Conservation (phyloP, 192 early-diverging fungal species). For the Backusella australiensis region DNA sequence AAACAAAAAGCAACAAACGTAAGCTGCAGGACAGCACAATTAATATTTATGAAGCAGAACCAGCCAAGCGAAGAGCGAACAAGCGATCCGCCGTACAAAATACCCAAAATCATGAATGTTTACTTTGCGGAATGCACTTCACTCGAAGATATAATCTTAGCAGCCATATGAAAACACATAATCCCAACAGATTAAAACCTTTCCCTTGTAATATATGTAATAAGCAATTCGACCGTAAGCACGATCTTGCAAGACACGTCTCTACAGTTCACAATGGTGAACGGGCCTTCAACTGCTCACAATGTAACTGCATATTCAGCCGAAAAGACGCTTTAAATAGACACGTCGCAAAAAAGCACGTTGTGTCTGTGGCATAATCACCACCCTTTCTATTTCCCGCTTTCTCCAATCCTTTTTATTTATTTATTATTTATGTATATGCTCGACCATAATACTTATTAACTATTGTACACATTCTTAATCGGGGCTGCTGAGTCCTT, state of each 20-base stretch:
- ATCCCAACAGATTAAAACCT: conserved; percentile 52
- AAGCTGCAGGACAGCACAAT: neutral
- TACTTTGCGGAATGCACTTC: conserved; percentile 70
- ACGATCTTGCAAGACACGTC: conserved; percentile 73
- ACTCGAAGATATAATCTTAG: conserved; percentile 81
- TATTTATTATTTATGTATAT: conserved; percentile 1
- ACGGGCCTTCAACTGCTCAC: conserved; percentile 52
- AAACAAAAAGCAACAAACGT: neutral
- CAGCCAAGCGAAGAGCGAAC: neutral
- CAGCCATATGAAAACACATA: conserved; percentile 73
- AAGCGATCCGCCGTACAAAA: neutral
- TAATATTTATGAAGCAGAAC: neutral
- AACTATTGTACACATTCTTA: neutral
- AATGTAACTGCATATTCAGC: conserved; percentile 56
- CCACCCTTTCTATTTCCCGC: neutral
- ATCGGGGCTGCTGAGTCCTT: neutral
- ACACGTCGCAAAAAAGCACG: conserved; percentile 31
- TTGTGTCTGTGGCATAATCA: neutral
- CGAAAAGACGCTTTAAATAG: conserved; percentile 69
- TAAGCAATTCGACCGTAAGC: conserved; percentile 72
- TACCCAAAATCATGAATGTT: conserved; percentile 34
- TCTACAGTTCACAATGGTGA: conserved; percentile 61
- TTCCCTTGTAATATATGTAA: conserved; percentile 62
- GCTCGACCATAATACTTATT: neutral
- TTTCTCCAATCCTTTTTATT: neutral